These are phyloP conservation scores for Cordyceps cicadae DNA, from an alignment of 2,329 filamentous ascomycete species.

Conservation along the genomic window DNA sequence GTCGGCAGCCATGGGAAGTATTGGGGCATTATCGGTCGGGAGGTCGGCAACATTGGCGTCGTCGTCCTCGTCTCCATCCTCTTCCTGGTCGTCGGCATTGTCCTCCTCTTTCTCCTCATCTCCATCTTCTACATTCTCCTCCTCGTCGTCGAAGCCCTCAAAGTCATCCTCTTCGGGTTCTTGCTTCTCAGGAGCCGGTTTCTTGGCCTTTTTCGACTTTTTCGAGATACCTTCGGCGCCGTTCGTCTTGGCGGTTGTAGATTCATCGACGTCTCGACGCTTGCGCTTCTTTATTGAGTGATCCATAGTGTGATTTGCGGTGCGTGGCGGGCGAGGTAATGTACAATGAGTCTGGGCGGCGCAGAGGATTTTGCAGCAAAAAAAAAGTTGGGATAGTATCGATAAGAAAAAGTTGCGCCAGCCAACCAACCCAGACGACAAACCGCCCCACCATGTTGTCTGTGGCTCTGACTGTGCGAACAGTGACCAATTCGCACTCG, in stretches of 20 bases:
- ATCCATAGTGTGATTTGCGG: conserved; percentile 22
- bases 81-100: conserved; percentile 20
- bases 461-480: background rate
- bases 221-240: conserved; percentile 18
- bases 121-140: conserved; percentile 20
- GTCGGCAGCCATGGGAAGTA: conserved; percentile 50
- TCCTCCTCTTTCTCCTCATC: conserved; percentile 16
- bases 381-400: conserved; percentile 13
- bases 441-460: background rate
- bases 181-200: conserved; percentile 21
- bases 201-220: conserved; percentile 37
- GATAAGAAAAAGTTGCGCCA: conserved; percentile 10
- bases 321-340: background rate
- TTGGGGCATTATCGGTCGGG: conserved; percentile 32
- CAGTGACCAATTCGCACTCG: conserved; percentile 11
- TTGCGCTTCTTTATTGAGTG: conserved; percentile 36
- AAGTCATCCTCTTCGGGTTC: conserved; percentile 22
- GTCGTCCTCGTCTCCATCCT: conserved; percentile 23
- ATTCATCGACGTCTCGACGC: conserved; percentile 27
- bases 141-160: conserved; percentile 22
- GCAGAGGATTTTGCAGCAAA: conserved; percentile 8
- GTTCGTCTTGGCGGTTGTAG: conserved; percentile 18
- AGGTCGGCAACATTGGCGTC: conserved; percentile 24
- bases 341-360: background rate
- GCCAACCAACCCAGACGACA: too few relatives aligned